These are phyloP conservation scores for Ceratocystis diversiconidia DNA, from an alignment of 2,329 filamentous ascomycete species.

Conservation along the genomic window DNA sequence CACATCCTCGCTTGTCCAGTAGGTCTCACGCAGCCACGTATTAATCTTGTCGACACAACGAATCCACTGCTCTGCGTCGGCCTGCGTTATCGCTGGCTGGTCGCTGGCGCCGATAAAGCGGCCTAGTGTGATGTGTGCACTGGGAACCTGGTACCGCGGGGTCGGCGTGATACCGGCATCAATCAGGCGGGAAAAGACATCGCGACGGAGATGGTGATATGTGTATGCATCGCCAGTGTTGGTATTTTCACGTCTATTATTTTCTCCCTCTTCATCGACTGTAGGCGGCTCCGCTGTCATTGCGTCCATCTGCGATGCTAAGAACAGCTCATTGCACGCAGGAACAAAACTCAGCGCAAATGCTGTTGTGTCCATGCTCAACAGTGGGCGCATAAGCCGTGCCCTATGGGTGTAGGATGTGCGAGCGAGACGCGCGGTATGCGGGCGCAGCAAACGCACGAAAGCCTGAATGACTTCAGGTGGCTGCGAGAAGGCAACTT, in stretches of 20 bases:
- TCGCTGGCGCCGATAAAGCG: constrained; percentile 46
- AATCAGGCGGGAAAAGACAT: constrained; percentile 51
- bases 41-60: constrained; percentile 63
- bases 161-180: constrained; percentile 49
- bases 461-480: constrained; percentile 51
- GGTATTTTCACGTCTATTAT: too few species aligned
- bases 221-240: constrained; percentile 51
- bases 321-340: constrained; percentile 45
- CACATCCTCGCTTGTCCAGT: constrained; percentile 39
- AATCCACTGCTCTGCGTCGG: constrained; percentile 55
- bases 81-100: constrained; percentile 24
- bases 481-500: constrained; percentile 69
- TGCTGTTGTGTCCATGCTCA: constrained; percentile 75
- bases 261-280: neutral
- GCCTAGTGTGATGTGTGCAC: constrained; percentile 76
- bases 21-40: constrained; percentile 40
- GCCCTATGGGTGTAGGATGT: constrained; percentile 54
- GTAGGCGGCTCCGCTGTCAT: constrained; percentile 7
- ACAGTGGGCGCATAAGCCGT: constrained; percentile 63
- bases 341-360: constrained; percentile 80
- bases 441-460: constrained; percentile 41
- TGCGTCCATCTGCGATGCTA: neutral
- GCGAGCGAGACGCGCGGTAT: constrained; percentile 46
- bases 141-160: constrained; percentile 67
- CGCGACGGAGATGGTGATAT: constrained; percentile 79